Evolutionary conservation across 176 grass and related monocot species (phyloP).

Genomic region (Dactylis glomerata): DNA sequence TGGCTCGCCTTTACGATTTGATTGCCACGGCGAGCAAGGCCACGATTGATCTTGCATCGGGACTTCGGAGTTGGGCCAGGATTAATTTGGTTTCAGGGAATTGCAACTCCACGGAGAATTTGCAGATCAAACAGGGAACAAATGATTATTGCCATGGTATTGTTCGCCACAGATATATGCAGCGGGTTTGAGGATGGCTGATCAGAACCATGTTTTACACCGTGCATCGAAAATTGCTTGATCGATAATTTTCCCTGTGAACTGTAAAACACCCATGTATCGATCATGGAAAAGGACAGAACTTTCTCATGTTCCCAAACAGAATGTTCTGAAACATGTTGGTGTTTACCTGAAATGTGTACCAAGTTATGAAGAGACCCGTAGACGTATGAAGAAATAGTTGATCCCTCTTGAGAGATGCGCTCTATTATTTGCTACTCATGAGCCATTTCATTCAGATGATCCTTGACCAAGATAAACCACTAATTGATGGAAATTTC

Average conservation of each 20-base stretch:
- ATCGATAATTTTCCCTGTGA: background rate
- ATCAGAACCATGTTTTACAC: background rate
- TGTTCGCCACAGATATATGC: background rate
- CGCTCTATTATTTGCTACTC: too few relatives aligned
- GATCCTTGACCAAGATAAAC: too few relatives aligned
- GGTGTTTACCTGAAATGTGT: background rate
- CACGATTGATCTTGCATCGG: background rate
- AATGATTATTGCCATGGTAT: background rate
- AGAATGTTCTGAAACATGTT: too few relatives aligned
- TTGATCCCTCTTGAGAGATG: background rate
- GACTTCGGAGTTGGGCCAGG: background rate
- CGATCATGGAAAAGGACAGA: background rate
- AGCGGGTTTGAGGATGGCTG: background rate
- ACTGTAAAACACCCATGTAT: background rate
- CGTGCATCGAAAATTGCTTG: background rate
- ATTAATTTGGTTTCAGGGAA: background rate
- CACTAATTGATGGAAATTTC: too few relatives aligned
- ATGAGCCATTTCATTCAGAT: too few relatives aligned
- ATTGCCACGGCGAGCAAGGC: background rate
- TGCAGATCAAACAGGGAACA: background rate
- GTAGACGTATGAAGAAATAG: background rate
- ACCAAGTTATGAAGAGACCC: background rate
- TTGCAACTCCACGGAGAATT: constrained; percentile 10
- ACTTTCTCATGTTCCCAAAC: background rate
- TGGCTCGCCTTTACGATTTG: background rate